These are phyloP conservation scores for Fraxinus sp. DNA, from an alignment of 305 asterid genomes.

Conservation along the genomic window DNA sequence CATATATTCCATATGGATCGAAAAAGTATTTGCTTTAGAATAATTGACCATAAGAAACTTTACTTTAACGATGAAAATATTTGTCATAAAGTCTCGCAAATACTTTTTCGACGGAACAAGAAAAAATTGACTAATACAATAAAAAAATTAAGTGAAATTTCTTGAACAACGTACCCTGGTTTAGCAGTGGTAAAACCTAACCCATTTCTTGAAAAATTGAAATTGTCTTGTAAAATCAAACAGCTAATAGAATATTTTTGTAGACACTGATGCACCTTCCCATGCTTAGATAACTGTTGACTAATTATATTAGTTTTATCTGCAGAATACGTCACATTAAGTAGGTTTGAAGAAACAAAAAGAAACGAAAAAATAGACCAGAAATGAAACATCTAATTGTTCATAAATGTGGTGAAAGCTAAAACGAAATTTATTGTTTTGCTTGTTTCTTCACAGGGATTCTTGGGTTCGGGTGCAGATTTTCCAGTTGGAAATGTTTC, in stretches of 20 bases:
- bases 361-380: background rate
- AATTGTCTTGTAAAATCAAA: background rate
- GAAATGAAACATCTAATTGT: background rate
- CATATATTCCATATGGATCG: background rate
- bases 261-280: background rate
- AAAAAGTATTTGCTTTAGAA: background rate
- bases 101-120: background rate
- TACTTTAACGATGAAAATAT: background rate
- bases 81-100: background rate
- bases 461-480: constrained; percentile 91
- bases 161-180: background rate
- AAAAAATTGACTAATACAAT: background rate
- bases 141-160: background rate
- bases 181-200: background rate
- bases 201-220: constrained; percentile 8
- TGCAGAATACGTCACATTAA: background rate
- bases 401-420: background rate
- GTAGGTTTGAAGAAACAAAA: background rate
- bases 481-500: constrained; percentile 93
- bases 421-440: background rate
- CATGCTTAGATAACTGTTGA: background rate
- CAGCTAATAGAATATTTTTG: background rate
- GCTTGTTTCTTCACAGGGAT: constrained; percentile 44
- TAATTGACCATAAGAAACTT: background rate
- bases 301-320: background rate